Base-by-base conservation (phyloP, 106 monocot genomes). In the Phalaenopsis aphrodite region DNA sequence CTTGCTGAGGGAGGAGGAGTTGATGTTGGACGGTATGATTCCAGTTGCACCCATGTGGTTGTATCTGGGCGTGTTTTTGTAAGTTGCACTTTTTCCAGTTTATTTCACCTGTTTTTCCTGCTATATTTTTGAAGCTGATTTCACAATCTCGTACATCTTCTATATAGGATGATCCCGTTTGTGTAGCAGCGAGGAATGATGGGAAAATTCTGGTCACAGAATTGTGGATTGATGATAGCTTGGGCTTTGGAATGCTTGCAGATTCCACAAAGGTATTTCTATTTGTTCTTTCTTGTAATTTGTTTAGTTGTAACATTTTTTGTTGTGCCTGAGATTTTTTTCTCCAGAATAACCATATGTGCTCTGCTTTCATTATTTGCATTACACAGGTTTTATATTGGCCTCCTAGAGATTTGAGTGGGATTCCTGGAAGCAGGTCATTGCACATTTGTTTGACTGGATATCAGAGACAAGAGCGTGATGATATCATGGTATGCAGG, bases 371-470 rank as follows among this genome's bases (percentile, higher is more conserved):
- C 77, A 11, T 57, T n/a, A 8, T 55, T 9, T 81, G 15, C 47
- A 82, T 38, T 43, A 23, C 69, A 17, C 86, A 99, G 98, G 79
- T 91, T 84, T 74, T 95, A 14, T 99, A 99, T 82, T 88, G 85
- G 64, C 98, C 94, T 75, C 84, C 89, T 12, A 93, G 66, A 84
- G 91, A 99, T 83, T 81, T 89, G 75, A 92, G 87, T 87, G 98
- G 98, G 80, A 95, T 99, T 85, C 93, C 94, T 23, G 98, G 95
- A 4, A 81, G 90, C 79, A 82, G 90, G 56, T 82, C 79, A 7
- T 72, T 99, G 19, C 52, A 64, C 58, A 88, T 99, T 77, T 99
- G 98, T 85, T 88, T 99, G 82, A 99, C 98, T 3, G 98, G 98
- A 58, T 99, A 95, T 84, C 94, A 99, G 75, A 91, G 88, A 81